Evolutionary conservation across 2,329 filamentous ascomycete genomes (phyloP).

Genomic region (Pseudofabraea citricarpa): DNA sequence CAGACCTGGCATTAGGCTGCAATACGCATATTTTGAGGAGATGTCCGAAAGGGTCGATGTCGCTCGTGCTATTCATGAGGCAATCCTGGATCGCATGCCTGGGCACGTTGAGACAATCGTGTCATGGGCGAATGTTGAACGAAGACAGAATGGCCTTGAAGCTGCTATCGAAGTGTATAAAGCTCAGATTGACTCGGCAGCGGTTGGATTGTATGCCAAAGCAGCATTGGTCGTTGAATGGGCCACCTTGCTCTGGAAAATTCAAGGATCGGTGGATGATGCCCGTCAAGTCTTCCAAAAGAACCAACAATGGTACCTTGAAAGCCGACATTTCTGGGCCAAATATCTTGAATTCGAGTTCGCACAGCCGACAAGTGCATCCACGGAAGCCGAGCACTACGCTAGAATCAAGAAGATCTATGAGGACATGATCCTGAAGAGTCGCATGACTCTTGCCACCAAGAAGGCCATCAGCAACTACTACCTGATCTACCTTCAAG

Average conservation of each 20-base stretch:
- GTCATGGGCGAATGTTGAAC: slow-evolving; percentile 80
- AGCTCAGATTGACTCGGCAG: slow-evolving; percentile 68
- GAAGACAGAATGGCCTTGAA: slow-evolving; percentile 77
- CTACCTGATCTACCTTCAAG: slow-evolving; percentile 81
- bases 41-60: slow-evolving; percentile 70
- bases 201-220: slow-evolving; percentile 74
- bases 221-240: slow-evolving; percentile 84
- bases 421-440: slow-evolving; percentile 68
- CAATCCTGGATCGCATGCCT: slow-evolving; percentile 71
- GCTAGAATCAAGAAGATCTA: slow-evolving; percentile 78
- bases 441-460: slow-evolving; percentile 58
- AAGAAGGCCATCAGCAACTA: slow-evolving; percentile 72
- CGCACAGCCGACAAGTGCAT: slow-evolving; percentile 66
- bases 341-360: slow-evolving; percentile 87
- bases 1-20: slow-evolving; percentile 74
- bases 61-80: slow-evolving; percentile 78
- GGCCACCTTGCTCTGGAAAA: slow-evolving; percentile 82
- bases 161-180: slow-evolving; percentile 82
- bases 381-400: slow-evolving; percentile 60
- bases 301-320: slow-evolving; percentile 78
- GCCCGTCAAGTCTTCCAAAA: slow-evolving; percentile 79
- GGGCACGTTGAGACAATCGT: slow-evolving; percentile 83
- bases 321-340: slow-evolving; percentile 85
- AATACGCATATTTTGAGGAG: slow-evolving; percentile 95
- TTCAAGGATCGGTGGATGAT: slow-evolving; percentile 74